Percentiles rank a stretch among this genome's conserved stretches.
phyloP scores from a whole-genome alignment of 192 early-diverging fungal species.

The Cladochytrium replicatum region DNA sequence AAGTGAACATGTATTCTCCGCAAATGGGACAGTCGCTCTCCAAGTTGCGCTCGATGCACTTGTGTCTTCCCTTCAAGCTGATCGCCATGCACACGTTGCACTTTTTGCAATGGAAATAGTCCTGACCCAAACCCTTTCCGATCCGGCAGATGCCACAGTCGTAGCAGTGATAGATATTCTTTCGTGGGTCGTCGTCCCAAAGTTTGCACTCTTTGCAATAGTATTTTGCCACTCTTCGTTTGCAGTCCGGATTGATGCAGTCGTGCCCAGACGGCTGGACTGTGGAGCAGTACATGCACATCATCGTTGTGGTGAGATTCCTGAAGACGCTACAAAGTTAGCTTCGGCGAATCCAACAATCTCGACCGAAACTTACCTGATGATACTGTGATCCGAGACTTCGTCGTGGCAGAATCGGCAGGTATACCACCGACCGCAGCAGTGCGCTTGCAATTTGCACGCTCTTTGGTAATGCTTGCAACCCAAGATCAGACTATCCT shows the following conservation, averaged over 20 bases:
- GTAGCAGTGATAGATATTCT: conserved; percentile 88
- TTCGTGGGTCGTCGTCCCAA: conserved; percentile 75
- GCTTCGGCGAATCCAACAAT: background rate
- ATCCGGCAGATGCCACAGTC: conserved; percentile 88
- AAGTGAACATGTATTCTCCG: conserved; percentile 90
- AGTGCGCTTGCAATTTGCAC: conserved; percentile 62
- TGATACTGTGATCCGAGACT: conserved; percentile 50
- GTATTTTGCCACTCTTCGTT: conserved; percentile 55
- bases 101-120: conserved; percentile 86
- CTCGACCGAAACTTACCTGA: conserved; percentile 37
- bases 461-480: conserved; percentile 72
- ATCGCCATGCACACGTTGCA: conserved; percentile 89
- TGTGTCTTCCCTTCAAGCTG: conserved; percentile 59
- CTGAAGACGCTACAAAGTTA: conserved; percentile 20
- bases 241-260: conserved; percentile 59
- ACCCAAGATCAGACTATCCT: conserved; percentile 41
- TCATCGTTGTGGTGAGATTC: conserved; percentile 66
- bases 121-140: conserved; percentile 62
- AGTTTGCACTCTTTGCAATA: conserved; percentile 85
- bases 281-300: conserved; percentile 83
- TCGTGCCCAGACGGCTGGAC: conserved; percentile 68
- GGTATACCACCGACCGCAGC: conserved; percentile 61
- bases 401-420: conserved; percentile 77
- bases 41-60: conserved; percentile 84
- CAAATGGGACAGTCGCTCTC: conserved; percentile 94